These are phyloP conservation scores for Penicillium sp. DNA, from an alignment of 2,329 filamentous ascomycete genomes.

Conservation along the genomic window DNA sequence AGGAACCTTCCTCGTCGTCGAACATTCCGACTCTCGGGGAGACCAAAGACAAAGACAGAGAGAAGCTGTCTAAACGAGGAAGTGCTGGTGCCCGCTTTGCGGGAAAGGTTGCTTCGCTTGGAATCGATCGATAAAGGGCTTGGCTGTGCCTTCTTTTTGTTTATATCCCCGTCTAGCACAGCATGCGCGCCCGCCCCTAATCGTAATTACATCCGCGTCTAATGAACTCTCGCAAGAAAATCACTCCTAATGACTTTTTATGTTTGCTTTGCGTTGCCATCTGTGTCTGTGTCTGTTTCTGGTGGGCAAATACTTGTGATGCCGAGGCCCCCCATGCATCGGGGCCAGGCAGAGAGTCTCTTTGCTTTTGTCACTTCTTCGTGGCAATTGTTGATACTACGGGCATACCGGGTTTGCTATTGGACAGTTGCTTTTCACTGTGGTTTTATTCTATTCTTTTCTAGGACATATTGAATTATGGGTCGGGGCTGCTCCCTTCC, in stretches of 20 bases:
- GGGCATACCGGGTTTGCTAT: not conserved
- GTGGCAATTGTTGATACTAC: slow-evolving; percentile 4
- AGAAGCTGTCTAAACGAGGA: slow-evolving; percentile 73
- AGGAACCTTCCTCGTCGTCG: slow-evolving; percentile 27
- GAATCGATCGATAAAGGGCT: slow-evolving; percentile 38
- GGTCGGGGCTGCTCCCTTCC: not conserved
- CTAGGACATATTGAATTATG: not conserved
- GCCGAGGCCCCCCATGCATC: too few species aligned
- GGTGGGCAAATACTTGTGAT: not conserved
- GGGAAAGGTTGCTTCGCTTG: slow-evolving; percentile 46
- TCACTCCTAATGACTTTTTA: slow-evolving; percentile 18
- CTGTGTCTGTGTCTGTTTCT: not conserved
- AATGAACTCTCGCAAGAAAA: slow-evolving; percentile 25
- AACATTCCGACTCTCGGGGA: slow-evolving; percentile 34
- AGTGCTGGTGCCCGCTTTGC: slow-evolving; percentile 70
- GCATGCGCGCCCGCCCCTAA: slow-evolving; percentile 6
- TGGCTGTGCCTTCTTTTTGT: slow-evolving; percentile 1
- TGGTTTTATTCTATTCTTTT: not conserved
- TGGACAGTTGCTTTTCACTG: not conserved
- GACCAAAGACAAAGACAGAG: slow-evolving; percentile 60
- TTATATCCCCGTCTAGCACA: slow-evolving; percentile 2
- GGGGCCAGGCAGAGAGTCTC: not conserved
- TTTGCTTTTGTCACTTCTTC: slow-evolving; percentile 3
- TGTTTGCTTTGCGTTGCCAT: not conserved
- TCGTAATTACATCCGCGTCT: slow-evolving; percentile 21